Evolutionary conservation across 2,329 filamentous ascomycete genomes (phyloP).

Genomic region (Graphilbum sp.): DNA sequence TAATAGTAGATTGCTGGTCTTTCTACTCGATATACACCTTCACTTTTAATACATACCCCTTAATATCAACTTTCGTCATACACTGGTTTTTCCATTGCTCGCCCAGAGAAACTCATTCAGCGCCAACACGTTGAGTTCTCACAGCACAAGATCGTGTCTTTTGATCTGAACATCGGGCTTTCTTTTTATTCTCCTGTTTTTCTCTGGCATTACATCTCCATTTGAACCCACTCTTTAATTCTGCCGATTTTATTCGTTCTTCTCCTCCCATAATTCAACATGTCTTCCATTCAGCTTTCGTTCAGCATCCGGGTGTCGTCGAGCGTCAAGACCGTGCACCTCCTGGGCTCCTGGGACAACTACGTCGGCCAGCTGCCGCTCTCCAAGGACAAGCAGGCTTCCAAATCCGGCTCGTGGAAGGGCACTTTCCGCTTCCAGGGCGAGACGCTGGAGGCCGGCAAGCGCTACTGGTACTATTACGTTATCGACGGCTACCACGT

Average conservation of each 20-base stretch:
- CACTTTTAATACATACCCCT: constrained; percentile 17
- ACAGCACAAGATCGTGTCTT: too few relatives aligned
- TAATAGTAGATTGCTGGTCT: constrained; percentile 9
- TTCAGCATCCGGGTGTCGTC: constrained; percentile 92
- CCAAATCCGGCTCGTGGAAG: constrained; percentile 85
- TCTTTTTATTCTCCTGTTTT: background rate
- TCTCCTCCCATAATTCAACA: constrained; percentile 28
- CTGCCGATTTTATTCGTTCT: constrained; percentile 20
- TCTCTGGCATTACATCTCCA: too few relatives aligned
- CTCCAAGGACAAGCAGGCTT: constrained; percentile 66
- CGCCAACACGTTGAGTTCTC: too few relatives aligned
- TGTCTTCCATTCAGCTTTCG: constrained; percentile 85
- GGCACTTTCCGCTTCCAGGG: constrained; percentile 94
- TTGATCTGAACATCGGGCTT: constrained; percentile 9
- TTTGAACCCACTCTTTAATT: constrained; percentile 13
- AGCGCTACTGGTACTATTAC: constrained; percentile 99
- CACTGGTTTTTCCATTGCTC: constrained; percentile 41
- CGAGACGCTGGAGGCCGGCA: constrained; percentile 67
- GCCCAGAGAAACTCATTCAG: constrained; percentile 12
- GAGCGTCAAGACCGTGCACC: constrained; percentile 92
- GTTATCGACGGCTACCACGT: constrained; percentile 99
- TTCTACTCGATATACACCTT: constrained; percentile 18
- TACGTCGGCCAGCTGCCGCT: constrained; percentile 90
- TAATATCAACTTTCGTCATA: constrained; percentile 25
- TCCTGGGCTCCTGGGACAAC: constrained; percentile 97